Base-by-base conservation (phyloP, 140 eudicot genomes). In the Erigeron philadelphicus region DNA sequence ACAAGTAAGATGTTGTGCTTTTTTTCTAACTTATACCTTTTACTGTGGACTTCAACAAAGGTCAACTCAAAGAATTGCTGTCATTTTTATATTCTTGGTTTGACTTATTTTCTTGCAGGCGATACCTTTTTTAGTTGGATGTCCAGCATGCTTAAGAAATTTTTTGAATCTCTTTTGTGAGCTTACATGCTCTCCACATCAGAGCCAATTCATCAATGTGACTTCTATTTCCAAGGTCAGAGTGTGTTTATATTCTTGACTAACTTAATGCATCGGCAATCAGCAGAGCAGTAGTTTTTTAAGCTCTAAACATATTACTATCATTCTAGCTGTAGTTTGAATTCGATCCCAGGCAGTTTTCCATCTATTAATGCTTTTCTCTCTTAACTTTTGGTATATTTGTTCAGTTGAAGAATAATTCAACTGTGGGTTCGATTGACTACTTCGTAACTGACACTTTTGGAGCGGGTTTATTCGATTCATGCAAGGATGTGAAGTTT, bases 91-190 rank as follows among this genome's bases (percentile, higher is more conserved):
- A 56, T 66, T 73, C 25, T 76, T 69, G 48, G 67, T 42, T 40
- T 71, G 57, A 63, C 13, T 7, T 68, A 17, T 72, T 54, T 80
- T 73, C 44, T 83, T 78, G 84, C 94, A 94, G 99, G 99, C 95
- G 6, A 78, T 94, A 74, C 97, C 99, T 13, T 89, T 94, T 71
- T 86, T 94, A 70, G 99, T 94, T 59, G 99, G 99, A 59, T 94
- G 99, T 72, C 99, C 99, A 56, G 96, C 99, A 76, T 94, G 99
- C 84, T 83, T 94, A 77, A 84, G 99, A 79, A 94, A 94, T 47
- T 94, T 94, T 87, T 81, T 94, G 79, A 94, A 94, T 84, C 81
- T 94, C 11, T 89, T 94, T 83, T 94, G 99, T 48, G 99, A 94
- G 82, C 89, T 94, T 72, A 63, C 94, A 45, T 94, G 99, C 84